These are phyloP conservation scores for Pseudogymnoascus sp. DNA, from an alignment of 2,329 filamentous ascomycete genomes.

Conservation along the genomic window DNA sequence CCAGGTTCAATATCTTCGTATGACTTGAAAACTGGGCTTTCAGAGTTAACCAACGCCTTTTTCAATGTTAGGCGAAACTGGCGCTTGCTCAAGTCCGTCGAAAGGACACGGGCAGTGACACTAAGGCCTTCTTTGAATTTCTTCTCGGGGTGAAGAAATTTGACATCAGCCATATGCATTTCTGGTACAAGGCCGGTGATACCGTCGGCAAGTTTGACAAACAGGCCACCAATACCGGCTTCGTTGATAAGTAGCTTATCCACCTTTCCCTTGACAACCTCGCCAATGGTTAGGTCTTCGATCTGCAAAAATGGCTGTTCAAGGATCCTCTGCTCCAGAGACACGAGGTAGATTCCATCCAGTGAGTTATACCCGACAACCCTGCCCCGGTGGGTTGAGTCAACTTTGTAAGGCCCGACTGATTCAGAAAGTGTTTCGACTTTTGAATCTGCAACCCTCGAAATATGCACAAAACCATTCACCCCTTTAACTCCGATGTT, in stretches of 20 bases:
- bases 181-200: constrained; percentile 85
- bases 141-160: constrained; percentile 86
- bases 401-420: constrained; percentile 70
- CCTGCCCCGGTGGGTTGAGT: constrained; percentile 71
- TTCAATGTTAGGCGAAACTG: constrained; percentile 85
- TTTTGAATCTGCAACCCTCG: constrained; percentile 81
- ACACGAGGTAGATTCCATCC: constrained; percentile 79
- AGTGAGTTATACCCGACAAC: constrained; percentile 80
- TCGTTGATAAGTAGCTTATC: constrained; percentile 76
- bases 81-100: constrained; percentile 65
- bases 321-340: constrained; percentile 73
- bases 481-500: constrained; percentile 61
- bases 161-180: constrained; percentile 80
- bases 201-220: constrained; percentile 77
- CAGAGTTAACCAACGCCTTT: constrained; percentile 88
- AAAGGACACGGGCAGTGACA: constrained; percentile 80
- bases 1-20: constrained; percentile 70
- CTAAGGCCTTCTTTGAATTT: constrained; percentile 85
- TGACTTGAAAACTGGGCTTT: constrained; percentile 68
- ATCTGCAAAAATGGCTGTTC: constrained; percentile 86
- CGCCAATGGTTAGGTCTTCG: constrained; percentile 79
- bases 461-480: constrained; percentile 90
- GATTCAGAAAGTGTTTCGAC: constrained; percentile 73
- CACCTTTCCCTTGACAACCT: constrained; percentile 72
- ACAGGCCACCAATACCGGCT: constrained; percentile 70